Evolutionary conservation across 768 basidiomycete genomes (phyloP).

Genomic region (Mycena maculata): DNA sequence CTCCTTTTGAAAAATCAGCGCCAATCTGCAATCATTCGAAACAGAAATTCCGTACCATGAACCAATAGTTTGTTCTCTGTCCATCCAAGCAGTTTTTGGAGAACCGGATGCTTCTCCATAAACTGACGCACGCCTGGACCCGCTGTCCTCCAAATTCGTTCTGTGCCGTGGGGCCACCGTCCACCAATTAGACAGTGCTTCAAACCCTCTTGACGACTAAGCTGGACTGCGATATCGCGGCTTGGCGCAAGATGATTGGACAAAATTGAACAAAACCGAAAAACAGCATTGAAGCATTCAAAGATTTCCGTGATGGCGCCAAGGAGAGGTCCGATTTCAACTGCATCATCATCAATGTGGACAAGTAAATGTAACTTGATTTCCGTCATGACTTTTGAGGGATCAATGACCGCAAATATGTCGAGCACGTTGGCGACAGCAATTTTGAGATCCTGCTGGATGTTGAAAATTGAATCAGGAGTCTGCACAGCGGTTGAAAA

Average conservation of each 20-base stretch:
- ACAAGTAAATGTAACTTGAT: slow-evolving; percentile 32
- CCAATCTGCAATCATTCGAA: background rate
- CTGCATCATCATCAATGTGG: background rate
- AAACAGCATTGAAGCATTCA: slow-evolving; percentile 1
- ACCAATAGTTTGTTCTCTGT: background rate
- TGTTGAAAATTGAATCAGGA: background rate
- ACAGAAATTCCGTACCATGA: too few species aligned
- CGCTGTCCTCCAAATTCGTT: background rate
- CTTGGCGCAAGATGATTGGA: slow-evolving; percentile 11
- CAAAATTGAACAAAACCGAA: background rate
- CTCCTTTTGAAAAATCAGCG: background rate
- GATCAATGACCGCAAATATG: slow-evolving; percentile 22
- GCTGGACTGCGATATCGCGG: background rate
- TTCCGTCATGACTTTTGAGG: slow-evolving; percentile 33
- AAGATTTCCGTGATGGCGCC: slow-evolving; percentile 1
- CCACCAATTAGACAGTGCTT: background rate
- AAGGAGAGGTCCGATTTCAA: background rate
- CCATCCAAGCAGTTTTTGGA: slow-evolving; percentile 1
- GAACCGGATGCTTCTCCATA: background rate
- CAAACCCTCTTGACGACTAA: background rate
- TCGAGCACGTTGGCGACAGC: slow-evolving; percentile 36
- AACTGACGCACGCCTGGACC: background rate
- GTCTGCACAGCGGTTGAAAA: slow-evolving; percentile 1
- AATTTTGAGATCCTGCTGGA: slow-evolving; percentile 18
- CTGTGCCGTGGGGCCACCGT: background rate